Conservation (phyloP, 306 rosid species). For the Lathyrus tuberosus region DNA sequence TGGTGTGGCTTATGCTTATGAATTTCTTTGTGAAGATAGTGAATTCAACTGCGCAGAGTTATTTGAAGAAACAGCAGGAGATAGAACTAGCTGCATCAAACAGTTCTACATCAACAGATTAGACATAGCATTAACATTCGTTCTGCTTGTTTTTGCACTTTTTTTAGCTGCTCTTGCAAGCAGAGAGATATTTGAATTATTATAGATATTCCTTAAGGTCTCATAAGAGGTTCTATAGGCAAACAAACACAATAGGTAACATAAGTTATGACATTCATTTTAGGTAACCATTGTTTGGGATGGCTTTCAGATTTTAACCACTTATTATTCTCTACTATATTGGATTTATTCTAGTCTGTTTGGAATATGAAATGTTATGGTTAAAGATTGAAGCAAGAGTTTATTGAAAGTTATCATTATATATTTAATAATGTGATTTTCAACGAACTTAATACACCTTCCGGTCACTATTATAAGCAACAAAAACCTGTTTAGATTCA, state of each 20-base stretch:
- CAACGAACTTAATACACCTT: no score
- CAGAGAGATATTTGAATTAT: constrained; percentile 43
- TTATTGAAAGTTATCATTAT: background rate
- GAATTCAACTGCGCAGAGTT: constrained; percentile 79
- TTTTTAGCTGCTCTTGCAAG: constrained; percentile 41
- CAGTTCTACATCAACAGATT: constrained; percentile 40
- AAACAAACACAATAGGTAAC: constrained; percentile 41
- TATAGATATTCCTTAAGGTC: constrained; percentile 35
- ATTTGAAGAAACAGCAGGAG: constrained; percentile 77
- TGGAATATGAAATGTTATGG: constrained; percentile 34
- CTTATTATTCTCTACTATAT: constrained; percentile 39
- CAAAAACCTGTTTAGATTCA: no score
- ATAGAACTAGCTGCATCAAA: constrained; percentile 53
- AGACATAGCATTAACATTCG: background rate
- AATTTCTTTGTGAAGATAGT: constrained; percentile 90
- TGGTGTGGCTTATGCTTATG: constrained; percentile 96
- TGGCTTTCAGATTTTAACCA: constrained; percentile 35
- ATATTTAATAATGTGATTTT: background rate
- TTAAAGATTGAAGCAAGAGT: background rate
- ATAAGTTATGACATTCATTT: constrained; percentile 44
- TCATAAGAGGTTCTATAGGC: constrained; percentile 55
- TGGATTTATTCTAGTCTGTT: constrained; percentile 50
- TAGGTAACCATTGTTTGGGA: constrained; percentile 56
- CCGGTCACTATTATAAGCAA: no score
- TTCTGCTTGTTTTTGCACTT: constrained; percentile 39